These are phyloP conservation scores for Akanthomyces lecanii DNA, from an alignment of 2,329 filamentous ascomycete species.

Conservation along the genomic window DNA sequence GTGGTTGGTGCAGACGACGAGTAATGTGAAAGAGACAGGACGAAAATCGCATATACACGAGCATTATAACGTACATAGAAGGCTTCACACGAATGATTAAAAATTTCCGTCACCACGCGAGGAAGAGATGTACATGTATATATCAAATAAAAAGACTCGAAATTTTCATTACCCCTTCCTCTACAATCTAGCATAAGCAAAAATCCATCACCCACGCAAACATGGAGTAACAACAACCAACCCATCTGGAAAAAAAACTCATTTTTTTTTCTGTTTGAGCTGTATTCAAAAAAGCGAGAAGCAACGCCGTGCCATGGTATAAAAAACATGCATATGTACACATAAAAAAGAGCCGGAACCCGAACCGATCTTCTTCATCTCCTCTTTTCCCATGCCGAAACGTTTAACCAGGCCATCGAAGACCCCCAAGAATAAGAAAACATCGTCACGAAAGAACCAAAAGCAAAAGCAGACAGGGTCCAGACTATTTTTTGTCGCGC, in stretches of 20 bases:
- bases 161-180: not conserved
- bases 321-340: conserved; percentile 15
- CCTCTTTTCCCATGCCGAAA: not conserved
- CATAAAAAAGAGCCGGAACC: not conserved
- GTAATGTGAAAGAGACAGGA: not conserved
- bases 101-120: not conserved
- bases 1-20: conserved; percentile 21
- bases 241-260: conserved; percentile 3
- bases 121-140: not conserved
- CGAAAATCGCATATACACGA: not conserved
- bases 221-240: not conserved
- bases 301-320: conserved; percentile 37
- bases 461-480: not conserved
- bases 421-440: not conserved
- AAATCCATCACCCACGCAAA: conserved; percentile 14
- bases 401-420: not conserved
- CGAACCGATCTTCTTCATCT: not conserved
- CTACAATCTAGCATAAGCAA: not conserved
- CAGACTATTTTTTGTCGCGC: conserved; percentile 37
- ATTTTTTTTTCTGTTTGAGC: conserved; percentile 7
- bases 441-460: not conserved
- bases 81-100: not conserved
- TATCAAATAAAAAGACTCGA: not conserved
- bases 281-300: conserved; percentile 17
- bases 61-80: not conserved